Conservation (phyloP, 352 stramenopile genomes). For the Phytopythium litorale region DNA sequence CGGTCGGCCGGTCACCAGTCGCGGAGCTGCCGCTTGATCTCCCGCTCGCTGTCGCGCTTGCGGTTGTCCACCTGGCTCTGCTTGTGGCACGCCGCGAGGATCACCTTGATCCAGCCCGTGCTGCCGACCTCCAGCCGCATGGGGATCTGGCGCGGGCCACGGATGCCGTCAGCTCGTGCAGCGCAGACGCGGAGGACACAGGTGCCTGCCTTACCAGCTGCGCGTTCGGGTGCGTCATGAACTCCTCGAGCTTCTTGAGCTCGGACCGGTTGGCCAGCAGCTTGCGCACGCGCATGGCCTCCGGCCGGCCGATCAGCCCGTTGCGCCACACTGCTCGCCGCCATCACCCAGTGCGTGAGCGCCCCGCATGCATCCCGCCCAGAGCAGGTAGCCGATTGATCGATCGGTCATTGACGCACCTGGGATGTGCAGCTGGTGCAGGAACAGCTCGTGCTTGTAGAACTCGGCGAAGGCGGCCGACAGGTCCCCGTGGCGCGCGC, state of each 20-base stretch:
- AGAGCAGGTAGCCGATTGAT: neutral
- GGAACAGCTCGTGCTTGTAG: constrained; percentile 66
- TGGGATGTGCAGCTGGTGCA: constrained; percentile 79
- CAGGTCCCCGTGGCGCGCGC: constrained; percentile 59
- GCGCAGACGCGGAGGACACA: neutral
- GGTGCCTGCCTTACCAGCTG: constrained; percentile 39
- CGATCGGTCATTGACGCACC: constrained; percentile 17
- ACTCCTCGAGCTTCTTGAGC: constrained; percentile 73
- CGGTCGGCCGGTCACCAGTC: constrained; percentile 41
- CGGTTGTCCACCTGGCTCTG: constrained; percentile 64
- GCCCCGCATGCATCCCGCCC: constrained; percentile 1
- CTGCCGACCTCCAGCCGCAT: constrained; percentile 66
- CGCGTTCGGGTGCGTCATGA: constrained; percentile 54
- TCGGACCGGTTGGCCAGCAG: constrained; percentile 69
- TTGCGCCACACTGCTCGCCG: constrained; percentile 55
- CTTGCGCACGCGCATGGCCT: constrained; percentile 67
- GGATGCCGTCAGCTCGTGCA: neutral
- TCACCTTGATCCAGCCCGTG: constrained; percentile 86
- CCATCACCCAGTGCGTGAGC: neutral
- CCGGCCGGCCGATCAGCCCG: constrained; percentile 67
- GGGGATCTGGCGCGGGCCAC: constrained; percentile 41
- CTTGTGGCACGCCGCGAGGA: constrained; percentile 68
- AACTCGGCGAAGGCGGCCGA: constrained; percentile 75
- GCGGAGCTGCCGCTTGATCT: constrained; percentile 71
- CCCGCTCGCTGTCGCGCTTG: constrained; percentile 67